phyloP scores from a whole-genome alignment of 352 stramenopile species.

The Thalassiosira oceanica region DNA sequence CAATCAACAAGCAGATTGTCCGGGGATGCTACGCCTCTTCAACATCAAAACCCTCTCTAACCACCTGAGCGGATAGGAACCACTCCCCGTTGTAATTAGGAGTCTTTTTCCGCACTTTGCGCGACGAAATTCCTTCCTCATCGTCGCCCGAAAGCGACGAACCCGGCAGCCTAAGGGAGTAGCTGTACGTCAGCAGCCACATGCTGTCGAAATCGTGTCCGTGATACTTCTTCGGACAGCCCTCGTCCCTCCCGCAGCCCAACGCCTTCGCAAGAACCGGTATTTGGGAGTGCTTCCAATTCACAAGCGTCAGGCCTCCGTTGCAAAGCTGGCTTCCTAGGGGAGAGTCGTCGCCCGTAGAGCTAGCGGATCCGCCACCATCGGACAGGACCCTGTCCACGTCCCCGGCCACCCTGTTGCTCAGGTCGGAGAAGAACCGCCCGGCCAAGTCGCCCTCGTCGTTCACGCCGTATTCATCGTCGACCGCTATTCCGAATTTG shows the following conservation, averaged over 20 bases:
- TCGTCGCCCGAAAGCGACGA: neutral
- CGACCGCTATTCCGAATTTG: slow-evolving; percentile 36
- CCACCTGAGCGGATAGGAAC: too few relatives aligned
- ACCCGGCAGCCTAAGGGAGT: slow-evolving; percentile 11
- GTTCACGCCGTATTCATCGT: slow-evolving; percentile 34
- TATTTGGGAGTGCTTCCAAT: slow-evolving; percentile 52
- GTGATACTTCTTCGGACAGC: slow-evolving; percentile 40
- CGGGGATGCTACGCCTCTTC: too few relatives aligned
- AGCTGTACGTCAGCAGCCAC: slow-evolving; percentile 47
- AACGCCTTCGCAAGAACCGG: slow-evolving; percentile 28
- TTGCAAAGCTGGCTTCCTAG: slow-evolving; percentile 22
- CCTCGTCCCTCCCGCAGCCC: slow-evolving; percentile 27
- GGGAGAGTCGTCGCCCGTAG: too few relatives aligned
- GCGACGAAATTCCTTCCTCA: too few relatives aligned
- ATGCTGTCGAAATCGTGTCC: slow-evolving; percentile 44
- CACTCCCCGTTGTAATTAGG: too few relatives aligned
- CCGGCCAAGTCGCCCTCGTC: slow-evolving; percentile 31
- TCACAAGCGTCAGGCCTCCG: slow-evolving; percentile 36
- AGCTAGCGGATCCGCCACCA: neutral
- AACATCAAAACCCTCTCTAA: too few relatives aligned
- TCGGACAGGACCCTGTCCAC: slow-evolving; percentile 9
- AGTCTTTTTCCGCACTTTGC: too few relatives aligned
- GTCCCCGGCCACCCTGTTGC: slow-evolving; percentile 22
- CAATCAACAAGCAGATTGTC: too few relatives aligned
- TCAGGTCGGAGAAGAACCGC: slow-evolving; percentile 33